Evolutionary conservation across 2,329 filamentous ascomycete species (phyloP).

Genomic region (Exophiala calicioides): DNA sequence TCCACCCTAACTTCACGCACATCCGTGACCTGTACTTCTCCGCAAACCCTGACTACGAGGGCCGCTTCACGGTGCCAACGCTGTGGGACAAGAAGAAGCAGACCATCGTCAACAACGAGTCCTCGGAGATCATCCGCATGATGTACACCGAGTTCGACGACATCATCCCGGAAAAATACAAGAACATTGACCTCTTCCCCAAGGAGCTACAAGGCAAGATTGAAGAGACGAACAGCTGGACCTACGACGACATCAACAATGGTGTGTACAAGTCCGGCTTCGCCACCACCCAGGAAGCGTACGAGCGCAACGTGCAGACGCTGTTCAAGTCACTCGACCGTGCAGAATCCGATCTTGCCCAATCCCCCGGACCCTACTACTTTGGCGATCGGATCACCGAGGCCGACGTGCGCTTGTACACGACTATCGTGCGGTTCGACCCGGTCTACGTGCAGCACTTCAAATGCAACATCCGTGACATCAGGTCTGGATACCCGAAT

Average conservation of each 20-base stretch:
- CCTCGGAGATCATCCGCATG: conserved; percentile 90
- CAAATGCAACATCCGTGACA: conserved; percentile 81
- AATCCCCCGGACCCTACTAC: conserved; percentile 62
- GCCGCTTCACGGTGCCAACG: conserved; percentile 84
- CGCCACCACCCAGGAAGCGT: conserved; percentile 78
- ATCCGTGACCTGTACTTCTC: conserved; percentile 79
- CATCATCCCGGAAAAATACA: conserved; percentile 60
- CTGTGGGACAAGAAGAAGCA: conserved; percentile 70
- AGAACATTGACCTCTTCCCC: conserved; percentile 67
- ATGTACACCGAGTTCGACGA: conserved; percentile 79
- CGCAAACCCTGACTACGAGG: conserved; percentile 69
- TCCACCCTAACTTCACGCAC: conserved; percentile 68
- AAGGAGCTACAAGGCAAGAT: conserved; percentile 64
- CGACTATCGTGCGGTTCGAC: conserved; percentile 73
- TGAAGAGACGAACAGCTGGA: conserved; percentile 78
- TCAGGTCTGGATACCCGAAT: conserved; percentile 77
- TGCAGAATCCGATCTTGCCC: conserved; percentile 69
- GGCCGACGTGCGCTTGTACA: conserved; percentile 74
- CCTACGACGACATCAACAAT: conserved; percentile 64
- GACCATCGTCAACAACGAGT: conserved; percentile 85
- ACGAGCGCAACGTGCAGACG: conserved; percentile 69
- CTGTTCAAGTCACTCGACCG: conserved; percentile 78
- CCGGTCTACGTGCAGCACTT: conserved; percentile 79
- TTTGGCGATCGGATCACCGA: conserved; percentile 77
- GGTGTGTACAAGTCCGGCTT: conserved; percentile 68